These are phyloP conservation scores for Aspergillus sp. DNA, from an alignment of 2,329 filamentous ascomycete genomes.

Conservation along the genomic window DNA sequence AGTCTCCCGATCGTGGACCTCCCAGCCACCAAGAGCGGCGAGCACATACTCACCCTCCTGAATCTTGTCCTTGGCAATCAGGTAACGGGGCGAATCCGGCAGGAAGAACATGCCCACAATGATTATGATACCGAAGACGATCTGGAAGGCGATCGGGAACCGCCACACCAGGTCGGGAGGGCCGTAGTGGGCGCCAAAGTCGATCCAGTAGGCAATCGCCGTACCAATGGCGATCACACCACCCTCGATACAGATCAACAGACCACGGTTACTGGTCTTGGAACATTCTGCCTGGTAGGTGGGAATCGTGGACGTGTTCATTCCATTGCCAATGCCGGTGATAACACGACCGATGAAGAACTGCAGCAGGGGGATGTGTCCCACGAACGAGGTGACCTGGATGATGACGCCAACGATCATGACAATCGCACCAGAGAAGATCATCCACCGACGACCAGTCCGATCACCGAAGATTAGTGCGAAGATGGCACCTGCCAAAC, in stretches of 20 bases:
- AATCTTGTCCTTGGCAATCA: slow-evolving; percentile 45
- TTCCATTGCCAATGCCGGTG: slow-evolving; percentile 55
- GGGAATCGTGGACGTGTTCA: slow-evolving; percentile 55
- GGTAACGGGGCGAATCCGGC: slow-evolving; percentile 46
- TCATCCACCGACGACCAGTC: slow-evolving; percentile 44
- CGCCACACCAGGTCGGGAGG: slow-evolving; percentile 44
- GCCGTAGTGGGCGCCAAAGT: slow-evolving; percentile 44
- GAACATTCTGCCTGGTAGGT: slow-evolving; percentile 56
- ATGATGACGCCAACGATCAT: slow-evolving; percentile 42
- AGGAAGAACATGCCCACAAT: slow-evolving; percentile 42
- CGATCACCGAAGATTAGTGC: slow-evolving; percentile 34
- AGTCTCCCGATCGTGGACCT: slow-evolving; percentile 56
- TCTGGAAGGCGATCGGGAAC: slow-evolving; percentile 54
- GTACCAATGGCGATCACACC: slow-evolving; percentile 53
- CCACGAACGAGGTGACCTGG: slow-evolving; percentile 31
- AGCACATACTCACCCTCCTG: slow-evolving; percentile 50
- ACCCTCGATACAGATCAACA: slow-evolving; percentile 60
- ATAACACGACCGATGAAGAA: slow-evolving; percentile 53
- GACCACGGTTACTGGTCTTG: slow-evolving; percentile 56
- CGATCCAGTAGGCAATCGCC: slow-evolving; percentile 53
- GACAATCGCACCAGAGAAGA: slow-evolving; percentile 57
- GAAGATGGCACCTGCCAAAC: slow-evolving; percentile 37
- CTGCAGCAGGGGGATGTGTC: slow-evolving; percentile 42
- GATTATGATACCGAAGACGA: slow-evolving; percentile 48
- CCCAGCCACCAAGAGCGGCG: slow-evolving; percentile 47